A percentile compares a stretch with the other conserved stretches of the same genome.
phyloP scores from a whole-genome alignment of 306 rosid species.

The Casuarina cunninghamiana region DNA sequence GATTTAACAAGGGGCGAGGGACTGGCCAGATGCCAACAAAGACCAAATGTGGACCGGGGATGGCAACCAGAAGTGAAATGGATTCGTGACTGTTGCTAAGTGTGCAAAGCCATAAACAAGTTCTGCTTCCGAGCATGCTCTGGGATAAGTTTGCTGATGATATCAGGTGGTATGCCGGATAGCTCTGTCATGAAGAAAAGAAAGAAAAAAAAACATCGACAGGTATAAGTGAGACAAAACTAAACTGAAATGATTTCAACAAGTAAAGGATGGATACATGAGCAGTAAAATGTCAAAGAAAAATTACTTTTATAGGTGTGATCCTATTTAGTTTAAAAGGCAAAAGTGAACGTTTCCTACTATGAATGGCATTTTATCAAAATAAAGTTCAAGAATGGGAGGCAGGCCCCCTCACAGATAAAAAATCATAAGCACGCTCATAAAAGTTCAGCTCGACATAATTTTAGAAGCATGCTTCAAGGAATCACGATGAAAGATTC shows the following conservation, averaged over 20 bases:
- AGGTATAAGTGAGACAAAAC: background rate
- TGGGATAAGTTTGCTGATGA: slow-evolving; percentile 74
- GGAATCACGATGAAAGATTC: background rate
- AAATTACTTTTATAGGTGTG: too few relatives aligned
- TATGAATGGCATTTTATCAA: background rate
- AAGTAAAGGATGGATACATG: background rate
- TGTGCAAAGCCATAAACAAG: slow-evolving; percentile 92
- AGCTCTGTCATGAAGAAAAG: slow-evolving; percentile 60
- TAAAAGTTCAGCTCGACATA: background rate
- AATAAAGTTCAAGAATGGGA: too few relatives aligned
- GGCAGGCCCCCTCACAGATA: background rate
- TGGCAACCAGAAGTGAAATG: slow-evolving; percentile 19
- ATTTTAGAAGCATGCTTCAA: background rate
- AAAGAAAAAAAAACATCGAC: slow-evolving; percentile 5
- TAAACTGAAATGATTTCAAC: background rate
- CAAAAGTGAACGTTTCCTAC: too few relatives aligned
- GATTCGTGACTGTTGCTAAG: slow-evolving; percentile 42
- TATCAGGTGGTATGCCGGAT: slow-evolving; percentile 71
- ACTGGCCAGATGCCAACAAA: slow-evolving; percentile 8
- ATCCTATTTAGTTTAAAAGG: too few relatives aligned
- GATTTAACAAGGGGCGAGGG: slow-evolving; percentile 27
- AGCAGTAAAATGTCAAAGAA: background rate
- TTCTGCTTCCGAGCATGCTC: slow-evolving; percentile 97
- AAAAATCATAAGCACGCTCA: background rate
- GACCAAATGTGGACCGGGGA: slow-evolving; percentile 11